These are phyloP conservation scores for Eimeria tenella DNA, from an alignment of 169 alveolate genomes.

Conservation along the genomic window DNA sequence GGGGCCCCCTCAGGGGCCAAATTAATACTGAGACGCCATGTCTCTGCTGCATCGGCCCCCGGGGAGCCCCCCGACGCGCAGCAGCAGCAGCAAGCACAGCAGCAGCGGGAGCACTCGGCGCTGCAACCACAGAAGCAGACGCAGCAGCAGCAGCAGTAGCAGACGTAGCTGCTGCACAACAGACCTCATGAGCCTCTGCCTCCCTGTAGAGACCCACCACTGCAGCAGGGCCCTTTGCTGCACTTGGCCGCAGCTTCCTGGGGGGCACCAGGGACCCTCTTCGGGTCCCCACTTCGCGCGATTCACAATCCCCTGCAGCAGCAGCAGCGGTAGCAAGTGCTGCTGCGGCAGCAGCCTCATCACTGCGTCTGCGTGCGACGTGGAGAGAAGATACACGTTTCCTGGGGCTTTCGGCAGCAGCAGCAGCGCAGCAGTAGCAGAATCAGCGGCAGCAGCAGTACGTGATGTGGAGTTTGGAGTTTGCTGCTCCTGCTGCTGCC, in stretches of 20 bases:
- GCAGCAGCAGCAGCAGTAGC: slow-evolving; percentile 8
- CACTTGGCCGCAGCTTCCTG: background rate
- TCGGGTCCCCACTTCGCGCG: background rate
- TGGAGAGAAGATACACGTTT: background rate
- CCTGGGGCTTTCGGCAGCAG: slow-evolving; percentile 18
- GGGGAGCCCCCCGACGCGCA: background rate
- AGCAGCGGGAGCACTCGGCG: background rate
- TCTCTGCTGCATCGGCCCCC: background rate
- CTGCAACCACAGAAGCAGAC: background rate
- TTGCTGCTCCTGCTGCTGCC: slow-evolving; percentile 21
- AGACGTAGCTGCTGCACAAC: background rate
- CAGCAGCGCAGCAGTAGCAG: background rate
- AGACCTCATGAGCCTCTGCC: background rate
- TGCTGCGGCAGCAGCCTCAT: background rate
- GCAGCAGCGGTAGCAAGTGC: background rate
- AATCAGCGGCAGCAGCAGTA: background rate
- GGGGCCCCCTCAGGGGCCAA: background rate
- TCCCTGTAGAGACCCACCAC: background rate
- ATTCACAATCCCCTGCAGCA: background rate
- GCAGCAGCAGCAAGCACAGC: background rate
- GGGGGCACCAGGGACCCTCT: background rate
- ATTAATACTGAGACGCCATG: background rate
- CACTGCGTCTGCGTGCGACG: background rate
- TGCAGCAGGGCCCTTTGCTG: background rate
- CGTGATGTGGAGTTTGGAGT: background rate